Base-by-base conservation (phyloP, 768 basidiomycete genomes). In the Lepiota brunneoincarnata region DNA sequence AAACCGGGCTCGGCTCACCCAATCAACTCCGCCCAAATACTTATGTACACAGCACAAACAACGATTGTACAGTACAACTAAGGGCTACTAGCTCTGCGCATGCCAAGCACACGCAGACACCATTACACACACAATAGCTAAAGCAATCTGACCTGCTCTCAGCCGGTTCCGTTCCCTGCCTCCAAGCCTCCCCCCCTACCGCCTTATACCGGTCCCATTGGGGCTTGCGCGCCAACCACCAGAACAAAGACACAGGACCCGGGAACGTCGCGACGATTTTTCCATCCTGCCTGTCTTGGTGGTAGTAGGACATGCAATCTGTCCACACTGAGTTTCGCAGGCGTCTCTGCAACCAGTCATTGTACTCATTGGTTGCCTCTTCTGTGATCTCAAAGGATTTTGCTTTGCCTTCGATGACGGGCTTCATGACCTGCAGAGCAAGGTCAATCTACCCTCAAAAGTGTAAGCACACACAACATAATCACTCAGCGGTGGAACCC, bases 251-350 rank as follows among this genome's bases (percentile, higher is more conserved):
- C 42, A 78, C 73, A 7, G 77, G 73, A 11, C 83, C 83, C 39
- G 83, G 83, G 65, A 83, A 84, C 10, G 73, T 79, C 14, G 73
- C 74, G 24, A 77, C 57, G 43, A 77, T 75, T 61, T 71, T 61
- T 56, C 69, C 67, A 57, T 72, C 49, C 35, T 66, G 56, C 12
- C 67, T 71, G 41, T 65, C 68, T 44, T 72, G 66, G 35, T 47
- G 44, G 62, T 84, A 85, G 62, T 77, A 83, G 42, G 81, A 83
- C 24, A 67, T 61, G 66, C 82, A 84, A 21, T 76, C 73, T 36
- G 73, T 72, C 75, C 79, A 83, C 47, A 83, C 80, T 35, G 80
- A 78, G 21, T 58, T 69, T 50, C 63, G 59, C 43, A 84, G 67
- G 34, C 80, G 74, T 18, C 60, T 60, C 58, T 81, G 80, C 55